A percentile compares a stretch with the other conserved stretches of the same genome.
Conservation (phyloP, 345 rosid species). For the Populus deltoides region DNA sequence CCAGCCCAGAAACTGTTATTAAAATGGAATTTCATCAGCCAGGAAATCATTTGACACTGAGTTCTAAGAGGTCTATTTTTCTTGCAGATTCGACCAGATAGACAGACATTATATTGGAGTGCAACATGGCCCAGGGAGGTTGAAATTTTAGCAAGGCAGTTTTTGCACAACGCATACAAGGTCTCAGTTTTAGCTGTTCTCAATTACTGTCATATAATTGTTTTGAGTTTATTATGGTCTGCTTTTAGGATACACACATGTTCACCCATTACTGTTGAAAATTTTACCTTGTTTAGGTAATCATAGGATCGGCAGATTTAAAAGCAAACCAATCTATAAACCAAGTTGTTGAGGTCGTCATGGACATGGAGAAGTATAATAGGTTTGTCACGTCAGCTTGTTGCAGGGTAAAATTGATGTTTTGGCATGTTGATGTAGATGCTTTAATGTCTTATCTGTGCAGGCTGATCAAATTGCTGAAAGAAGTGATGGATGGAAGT, state of each 20-base stretch:
- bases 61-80: background rate
- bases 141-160: conserved; percentile 84
- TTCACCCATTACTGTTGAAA: conserved; percentile 6
- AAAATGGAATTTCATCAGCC: background rate
- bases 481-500: conserved; percentile 80
- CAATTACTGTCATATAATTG: background rate
- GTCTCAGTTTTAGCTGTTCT: conserved; percentile 26
- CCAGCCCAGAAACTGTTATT: background rate
- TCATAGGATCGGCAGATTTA: conserved; percentile 74
- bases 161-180: conserved; percentile 82
- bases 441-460: conserved; percentile 11
- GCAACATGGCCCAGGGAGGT: conserved; percentile 99
- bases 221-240: background rate
- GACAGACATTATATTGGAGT: conserved; percentile 96
- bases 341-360: conserved; percentile 81
- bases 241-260: background rate
- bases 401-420: background rate
- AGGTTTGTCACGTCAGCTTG: conserved; percentile 53
- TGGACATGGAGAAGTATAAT: conserved; percentile 74
- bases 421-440: conserved; percentile 2
- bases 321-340: conserved; percentile 93
- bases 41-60: background rate
- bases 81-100: conserved; percentile 89
- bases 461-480: conserved; percentile 75
- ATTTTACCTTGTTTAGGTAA: conserved; percentile 48